These are phyloP conservation scores for Fomitiporia mediterranea DNA, from an alignment of 1,284 basidiomycete species.

Conservation along the genomic window DNA sequence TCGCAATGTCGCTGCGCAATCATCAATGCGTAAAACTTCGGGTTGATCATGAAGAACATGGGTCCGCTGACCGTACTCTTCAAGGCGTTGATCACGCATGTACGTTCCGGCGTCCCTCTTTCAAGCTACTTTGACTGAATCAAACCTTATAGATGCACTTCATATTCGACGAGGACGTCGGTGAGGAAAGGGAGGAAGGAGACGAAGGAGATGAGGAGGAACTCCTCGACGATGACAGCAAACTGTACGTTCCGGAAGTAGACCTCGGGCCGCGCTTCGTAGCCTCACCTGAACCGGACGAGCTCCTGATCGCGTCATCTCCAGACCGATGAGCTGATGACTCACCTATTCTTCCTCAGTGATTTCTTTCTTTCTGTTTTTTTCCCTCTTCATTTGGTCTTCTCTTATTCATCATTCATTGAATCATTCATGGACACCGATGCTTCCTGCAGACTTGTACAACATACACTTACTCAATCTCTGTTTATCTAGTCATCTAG, in stretches of 20 bases:
- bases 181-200: constrained; percentile 25
- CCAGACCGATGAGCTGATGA: neutral
- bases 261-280: constrained; percentile 1
- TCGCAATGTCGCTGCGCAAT: neutral
- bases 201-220: constrained; percentile 27
- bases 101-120: constrained; percentile 34
- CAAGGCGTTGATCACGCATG: constrained; percentile 74
- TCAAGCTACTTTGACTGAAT: neutral
- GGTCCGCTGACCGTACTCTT: constrained; percentile 68
- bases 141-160: constrained; percentile 36
- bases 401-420: neutral
- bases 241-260: neutral
- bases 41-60: constrained; percentile 73
- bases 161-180: constrained; percentile 42
- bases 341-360: neutral
- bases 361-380: neutral
- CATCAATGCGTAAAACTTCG: constrained; percentile 55
- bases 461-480: too few species aligned
- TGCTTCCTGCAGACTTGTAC: too few species aligned
- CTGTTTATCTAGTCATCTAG: neutral
- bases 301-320: neutral
- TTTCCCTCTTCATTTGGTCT: neutral
- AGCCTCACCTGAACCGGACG: constrained; percentile 14
- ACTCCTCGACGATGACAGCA: constrained; percentile 29
- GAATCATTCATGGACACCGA: neutral